A percentile compares a stretch with the other conserved stretches of the same genome.
These are phyloP conservation scores for Aspergillus sojae DNA, from an alignment of 2,329 filamentous ascomycete genomes.

Conservation along the genomic window DNA sequence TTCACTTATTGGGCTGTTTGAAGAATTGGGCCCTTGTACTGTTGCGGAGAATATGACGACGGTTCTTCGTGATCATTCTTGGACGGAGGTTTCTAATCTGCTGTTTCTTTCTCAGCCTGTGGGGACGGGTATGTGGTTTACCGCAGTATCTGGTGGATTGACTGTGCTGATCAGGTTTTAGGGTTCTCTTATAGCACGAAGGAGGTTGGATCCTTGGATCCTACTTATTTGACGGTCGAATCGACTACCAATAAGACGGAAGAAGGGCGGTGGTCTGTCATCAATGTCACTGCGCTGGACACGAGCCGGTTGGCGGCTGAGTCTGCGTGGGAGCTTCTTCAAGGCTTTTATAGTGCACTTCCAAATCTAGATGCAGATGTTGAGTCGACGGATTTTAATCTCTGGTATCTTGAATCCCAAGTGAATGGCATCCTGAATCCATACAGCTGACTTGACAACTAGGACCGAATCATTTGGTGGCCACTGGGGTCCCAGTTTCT, in stretches of 20 bases:
- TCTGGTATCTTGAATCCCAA: constrained; percentile 60
- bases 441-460: constrained; percentile 15
- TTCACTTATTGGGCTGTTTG: constrained; percentile 45
- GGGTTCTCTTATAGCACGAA: constrained; percentile 39
- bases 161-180: constrained; percentile 8
- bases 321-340: constrained; percentile 59
- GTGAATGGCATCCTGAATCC: constrained; percentile 28
- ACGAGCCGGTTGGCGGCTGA: constrained; percentile 60
- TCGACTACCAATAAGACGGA: constrained; percentile 46
- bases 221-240: constrained; percentile 48
- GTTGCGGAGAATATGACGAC: constrained; percentile 49
- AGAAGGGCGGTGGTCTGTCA: constrained; percentile 52
- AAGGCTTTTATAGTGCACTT: constrained; percentile 56
- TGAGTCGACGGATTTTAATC: constrained; percentile 57
- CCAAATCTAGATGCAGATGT: constrained; percentile 52
- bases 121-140: constrained; percentile 50
- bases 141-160: neutral
- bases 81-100: constrained; percentile 62
- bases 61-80: constrained; percentile 59
- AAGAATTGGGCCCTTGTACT: constrained; percentile 46
- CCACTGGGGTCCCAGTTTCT: constrained; percentile 43
- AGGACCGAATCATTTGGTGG: constrained; percentile 14
- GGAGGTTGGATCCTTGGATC: constrained; percentile 45
- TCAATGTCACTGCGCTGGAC: constrained; percentile 55
- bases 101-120: constrained; percentile 65